Percentiles rank a stretch among this genome's conserved stretches.
Conservation (phyloP, 441 rosid species). For the Populus trichocarpa region DNA sequence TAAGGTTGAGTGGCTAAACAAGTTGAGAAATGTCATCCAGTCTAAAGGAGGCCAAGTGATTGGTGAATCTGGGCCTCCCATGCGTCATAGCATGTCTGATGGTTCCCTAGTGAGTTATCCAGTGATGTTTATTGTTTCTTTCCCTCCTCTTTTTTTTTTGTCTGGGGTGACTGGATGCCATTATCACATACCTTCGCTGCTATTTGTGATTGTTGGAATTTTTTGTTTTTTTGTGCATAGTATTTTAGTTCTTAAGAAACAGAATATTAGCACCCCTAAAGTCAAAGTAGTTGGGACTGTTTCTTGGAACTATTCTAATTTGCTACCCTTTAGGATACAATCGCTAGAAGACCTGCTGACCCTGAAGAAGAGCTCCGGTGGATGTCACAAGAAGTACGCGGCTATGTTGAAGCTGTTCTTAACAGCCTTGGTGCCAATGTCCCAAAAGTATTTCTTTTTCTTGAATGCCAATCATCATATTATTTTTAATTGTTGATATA, state of each 20-base stretch:
- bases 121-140: slow-evolving; percentile 9
- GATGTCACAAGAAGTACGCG: slow-evolving; percentile 99
- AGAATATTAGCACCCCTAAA: neutral
- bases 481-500: neutral
- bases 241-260: neutral
- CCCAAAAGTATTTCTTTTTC: slow-evolving; percentile 65
- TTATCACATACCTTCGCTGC: neutral
- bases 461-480: slow-evolving; percentile 7
- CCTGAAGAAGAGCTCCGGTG: slow-evolving; percentile 99
- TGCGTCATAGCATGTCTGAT: slow-evolving; percentile 96
- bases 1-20: slow-evolving; percentile 85
- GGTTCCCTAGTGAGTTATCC: slow-evolving; percentile 90
- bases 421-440: slow-evolving; percentile 99
- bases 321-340: slow-evolving; percentile 60
- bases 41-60: slow-evolving; percentile 65
- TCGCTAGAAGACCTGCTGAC: slow-evolving; percentile 90
- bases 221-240: neutral
- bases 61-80: slow-evolving; percentile 48
- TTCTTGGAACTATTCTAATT: neutral
- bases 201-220: neutral
- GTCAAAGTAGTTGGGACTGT: neutral
- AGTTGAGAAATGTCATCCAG: slow-evolving; percentile 65
- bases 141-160: neutral
- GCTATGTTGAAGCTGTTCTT: slow-evolving; percentile 99
- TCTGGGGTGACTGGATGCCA: neutral